phyloP scores from a whole-genome alignment of 306 rosid genomes.

The Luffa aegyptiaca region DNA sequence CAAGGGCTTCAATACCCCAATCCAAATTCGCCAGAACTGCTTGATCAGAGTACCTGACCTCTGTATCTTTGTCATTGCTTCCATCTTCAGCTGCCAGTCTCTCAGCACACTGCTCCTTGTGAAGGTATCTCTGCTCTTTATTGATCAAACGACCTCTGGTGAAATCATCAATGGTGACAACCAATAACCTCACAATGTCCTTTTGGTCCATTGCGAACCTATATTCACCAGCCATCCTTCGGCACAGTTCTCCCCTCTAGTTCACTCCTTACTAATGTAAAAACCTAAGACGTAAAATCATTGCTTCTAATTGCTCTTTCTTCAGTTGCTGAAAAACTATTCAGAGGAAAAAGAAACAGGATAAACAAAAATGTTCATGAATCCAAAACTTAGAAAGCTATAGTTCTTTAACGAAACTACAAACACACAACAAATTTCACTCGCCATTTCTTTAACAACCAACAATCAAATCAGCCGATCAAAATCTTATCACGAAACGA shows the following conservation, averaged over 20 bases:
- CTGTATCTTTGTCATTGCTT: conserved; percentile 39
- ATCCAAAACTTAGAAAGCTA: not conserved
- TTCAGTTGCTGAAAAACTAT: not conserved
- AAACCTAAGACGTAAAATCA: not conserved
- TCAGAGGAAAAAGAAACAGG: not conserved
- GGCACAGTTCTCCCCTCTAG: not conserved
- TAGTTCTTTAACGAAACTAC: not conserved
- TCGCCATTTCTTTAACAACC: not conserved
- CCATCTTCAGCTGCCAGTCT: conserved; percentile 93
- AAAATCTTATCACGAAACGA: not conserved
- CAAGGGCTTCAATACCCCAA: conserved; percentile 94
- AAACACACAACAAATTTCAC: not conserved
- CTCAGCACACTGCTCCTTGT: conserved; percentile 85
- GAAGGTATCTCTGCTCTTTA: conserved; percentile 52
- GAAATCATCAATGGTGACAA: conserved; percentile 46
- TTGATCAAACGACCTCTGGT: conserved; percentile 50
- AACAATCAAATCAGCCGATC: not conserved
- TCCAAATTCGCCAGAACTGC: conserved; percentile 85
- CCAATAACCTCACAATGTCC: conserved; percentile 49
- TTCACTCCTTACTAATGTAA: not conserved
- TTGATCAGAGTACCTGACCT: conserved; percentile 79
- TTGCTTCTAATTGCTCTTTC: not conserved
- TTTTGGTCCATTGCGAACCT: conserved; percentile 59
- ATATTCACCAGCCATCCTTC: conserved; percentile 40
- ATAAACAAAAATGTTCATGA: not conserved